Conservation (phyloP, 441 rosid species). For the Hura crepitans region DNA sequence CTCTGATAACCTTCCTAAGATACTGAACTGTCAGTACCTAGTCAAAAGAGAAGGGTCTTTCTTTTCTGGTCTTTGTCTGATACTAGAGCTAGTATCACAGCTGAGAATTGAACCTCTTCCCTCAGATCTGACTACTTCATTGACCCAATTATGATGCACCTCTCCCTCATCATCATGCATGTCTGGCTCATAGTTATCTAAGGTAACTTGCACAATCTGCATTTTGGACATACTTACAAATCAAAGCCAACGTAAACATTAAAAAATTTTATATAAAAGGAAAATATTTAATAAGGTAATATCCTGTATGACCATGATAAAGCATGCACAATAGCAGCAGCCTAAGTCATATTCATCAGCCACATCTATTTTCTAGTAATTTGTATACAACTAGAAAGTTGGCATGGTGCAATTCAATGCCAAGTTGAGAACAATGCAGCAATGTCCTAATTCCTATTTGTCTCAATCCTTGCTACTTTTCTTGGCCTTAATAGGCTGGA, state of each 20-base stretch:
- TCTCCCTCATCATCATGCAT: constrained; percentile 58
- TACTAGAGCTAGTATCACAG: constrained; percentile 50
- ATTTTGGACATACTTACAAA: constrained; percentile 16
- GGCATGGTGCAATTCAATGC: neutral
- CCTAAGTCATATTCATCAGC: neutral
- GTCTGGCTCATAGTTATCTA: constrained; percentile 76
- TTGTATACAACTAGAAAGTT: neutral
- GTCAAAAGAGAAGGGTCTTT: constrained; percentile 83
- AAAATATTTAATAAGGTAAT: neutral
- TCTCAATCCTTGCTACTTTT: neutral
- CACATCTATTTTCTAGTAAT: neutral
- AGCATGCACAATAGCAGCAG: neutral
- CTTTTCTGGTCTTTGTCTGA: constrained; percentile 59
- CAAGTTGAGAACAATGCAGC: neutral
- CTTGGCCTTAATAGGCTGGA: neutral
- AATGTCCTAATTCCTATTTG: neutral
- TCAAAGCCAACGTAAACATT: constrained; percentile 1
- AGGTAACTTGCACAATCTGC: constrained; percentile 74
- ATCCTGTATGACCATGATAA: neutral
- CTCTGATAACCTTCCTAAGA: neutral
- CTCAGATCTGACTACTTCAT: constrained; percentile 92
- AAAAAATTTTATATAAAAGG: neutral
- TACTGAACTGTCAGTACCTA: constrained; percentile 40
- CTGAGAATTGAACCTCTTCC: constrained; percentile 53
- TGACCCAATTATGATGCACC: constrained; percentile 81